Base-by-base conservation (phyloP, 805 yeast genomes). In the Cyberlindnera bimundalis region DNA sequence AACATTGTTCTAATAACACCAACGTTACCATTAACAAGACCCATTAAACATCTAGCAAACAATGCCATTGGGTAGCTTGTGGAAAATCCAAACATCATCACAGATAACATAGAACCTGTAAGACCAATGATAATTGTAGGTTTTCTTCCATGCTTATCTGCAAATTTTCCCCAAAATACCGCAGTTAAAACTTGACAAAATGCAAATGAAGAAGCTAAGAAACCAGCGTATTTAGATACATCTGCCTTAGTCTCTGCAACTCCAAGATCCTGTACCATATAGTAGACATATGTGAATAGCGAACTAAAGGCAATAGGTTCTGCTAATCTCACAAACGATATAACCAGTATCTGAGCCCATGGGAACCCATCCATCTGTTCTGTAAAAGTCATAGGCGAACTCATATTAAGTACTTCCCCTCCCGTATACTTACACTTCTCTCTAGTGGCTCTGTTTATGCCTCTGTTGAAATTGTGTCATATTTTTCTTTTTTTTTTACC, bases 231-330 rank as follows among this genome's bases (percentile, higher is more conserved):
- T 24, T 34, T 47, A 17, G 51, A 42, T 6, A 47, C 42, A n/a
- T 49, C 51, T 3, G 51, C 48, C 4, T 49, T 44, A 14, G 35
- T 36, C 21, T 47, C 32, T 11, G 53, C 48, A 11, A 49, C 41
- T 8, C 45, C 49, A 16, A 49, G 47, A 30, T 49, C 53, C n/a
- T 43, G 27, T 11, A 49, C 47, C 51, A 49, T 49, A 45, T 39
- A 46, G 40, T 38, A 49, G 25, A 49, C 53, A 33, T 49, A 49
- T 10, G 53, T 47, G 41, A 49, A 47, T 17, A 49, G 28, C 2
- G 50, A 43, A n/a, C 47, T 43, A 46, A 49, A 49, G 8, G 53
- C 51, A 13, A 49, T 44, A 5, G 53, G 53, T 25, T 49, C 53
- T 3, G 53, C 53, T 17, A 49, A 37, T 20, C 53, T 34, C n/a